A percentile compares a stretch with the other conserved stretches of the same genome.
Evolutionary conservation across 192 early-diverging fungal genomes (phyloP).

Genomic region (Linnemannia exigua): DNA sequence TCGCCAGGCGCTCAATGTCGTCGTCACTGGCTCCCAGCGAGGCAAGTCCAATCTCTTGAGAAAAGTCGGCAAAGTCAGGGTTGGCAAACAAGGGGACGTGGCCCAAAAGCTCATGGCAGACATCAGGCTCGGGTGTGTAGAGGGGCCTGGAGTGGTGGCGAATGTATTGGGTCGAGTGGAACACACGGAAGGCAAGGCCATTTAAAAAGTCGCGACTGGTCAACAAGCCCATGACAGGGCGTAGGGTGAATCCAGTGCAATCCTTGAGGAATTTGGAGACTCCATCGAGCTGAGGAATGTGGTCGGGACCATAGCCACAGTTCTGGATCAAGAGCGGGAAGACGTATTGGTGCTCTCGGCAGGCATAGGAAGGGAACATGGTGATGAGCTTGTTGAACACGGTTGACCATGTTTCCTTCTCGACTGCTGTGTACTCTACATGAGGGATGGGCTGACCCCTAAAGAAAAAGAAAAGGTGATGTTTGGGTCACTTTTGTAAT

Average conservation of each 20-base stretch:
- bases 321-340: conserved; percentile 92
- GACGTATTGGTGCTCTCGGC: conserved; percentile 91
- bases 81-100: conserved; percentile 87
- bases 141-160: conserved; percentile 92
- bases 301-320: conserved; percentile 85
- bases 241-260: conserved; percentile 94
- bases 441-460: conserved; percentile 84
- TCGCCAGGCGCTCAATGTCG: conserved; percentile 90
- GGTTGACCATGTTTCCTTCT: conserved; percentile 87
- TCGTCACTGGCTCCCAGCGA: conserved; percentile 92
- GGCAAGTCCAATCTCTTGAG: conserved; percentile 94
- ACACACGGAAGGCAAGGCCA: conserved; percentile 95
- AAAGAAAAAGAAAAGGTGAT: neutral
- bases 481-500: neutral
- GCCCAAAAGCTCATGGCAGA: conserved; percentile 96
- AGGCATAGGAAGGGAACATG: conserved; percentile 89
- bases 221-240: conserved; percentile 94
- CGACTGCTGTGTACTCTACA: conserved; percentile 84
- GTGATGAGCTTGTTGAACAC: conserved; percentile 81
- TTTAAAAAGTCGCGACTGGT: conserved; percentile 96
- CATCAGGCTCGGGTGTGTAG: conserved; percentile 95
- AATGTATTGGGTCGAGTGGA: conserved; percentile 98
- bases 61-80: conserved; percentile 93
- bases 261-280: conserved; percentile 93
- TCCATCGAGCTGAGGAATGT: conserved; percentile 91